phyloP scores from a whole-genome alignment of 2,329 filamentous ascomycete species.

The Dendrostoma leiphaemia region DNA sequence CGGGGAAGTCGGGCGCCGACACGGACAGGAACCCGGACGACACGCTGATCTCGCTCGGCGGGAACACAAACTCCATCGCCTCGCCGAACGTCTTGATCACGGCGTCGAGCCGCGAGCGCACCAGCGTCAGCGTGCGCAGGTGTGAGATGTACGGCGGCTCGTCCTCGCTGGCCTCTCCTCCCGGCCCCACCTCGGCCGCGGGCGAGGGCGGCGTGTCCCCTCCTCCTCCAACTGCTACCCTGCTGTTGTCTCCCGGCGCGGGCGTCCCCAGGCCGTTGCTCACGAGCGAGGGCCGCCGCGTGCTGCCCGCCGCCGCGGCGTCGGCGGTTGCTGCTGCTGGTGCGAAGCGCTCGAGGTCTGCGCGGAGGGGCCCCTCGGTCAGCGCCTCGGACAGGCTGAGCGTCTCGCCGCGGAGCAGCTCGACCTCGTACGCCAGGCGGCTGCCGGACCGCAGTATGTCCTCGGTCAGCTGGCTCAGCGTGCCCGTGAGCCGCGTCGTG shows the following conservation, averaged over 20 bases:
- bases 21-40: conserved; percentile 86
- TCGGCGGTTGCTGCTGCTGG: conserved; percentile 44
- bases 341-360: conserved; percentile 72
- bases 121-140: conserved; percentile 77
- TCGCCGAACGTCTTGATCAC: conserved; percentile 92
- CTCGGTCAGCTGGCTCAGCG: conserved; percentile 86
- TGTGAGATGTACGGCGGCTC: conserved; percentile 72
- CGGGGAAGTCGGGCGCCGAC: conserved; percentile 67
- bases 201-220: conserved; percentile 16
- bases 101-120: conserved; percentile 79
- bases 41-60: conserved; percentile 81
- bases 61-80: conserved; percentile 92
- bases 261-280: conserved; percentile 24
- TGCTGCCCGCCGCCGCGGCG: conserved; percentile 25
- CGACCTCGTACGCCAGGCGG: conserved; percentile 89
- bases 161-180: conserved; percentile 19
- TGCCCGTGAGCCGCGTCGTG: conserved; percentile 76
- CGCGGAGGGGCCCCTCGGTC: conserved; percentile 54
- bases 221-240: too few relatives aligned
- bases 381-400: conserved; percentile 76
- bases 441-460: conserved; percentile 90
- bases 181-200: neutral
- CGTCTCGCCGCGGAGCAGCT: conserved; percentile 86
- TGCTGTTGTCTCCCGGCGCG: conserved; percentile 14
- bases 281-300: conserved; percentile 17